phyloP scores from a whole-genome alignment of 2,329 filamentous ascomycete genomes.

The Colletotrichum brevisporum region DNA sequence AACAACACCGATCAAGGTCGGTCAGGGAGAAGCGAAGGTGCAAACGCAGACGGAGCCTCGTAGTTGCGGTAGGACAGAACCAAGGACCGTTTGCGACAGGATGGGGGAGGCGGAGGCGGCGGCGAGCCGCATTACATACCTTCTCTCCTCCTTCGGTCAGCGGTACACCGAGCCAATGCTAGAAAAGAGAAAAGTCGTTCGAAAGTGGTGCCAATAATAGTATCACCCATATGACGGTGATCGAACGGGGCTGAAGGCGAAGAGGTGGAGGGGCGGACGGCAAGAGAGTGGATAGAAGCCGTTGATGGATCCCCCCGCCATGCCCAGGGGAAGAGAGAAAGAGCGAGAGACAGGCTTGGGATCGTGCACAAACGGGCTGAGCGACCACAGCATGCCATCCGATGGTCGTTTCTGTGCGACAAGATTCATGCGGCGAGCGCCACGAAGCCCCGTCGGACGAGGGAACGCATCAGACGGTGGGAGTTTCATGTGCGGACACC shows the following conservation, averaged over 20 bases:
- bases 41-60: slow-evolving; percentile 20
- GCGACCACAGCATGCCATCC: slow-evolving; percentile 25
- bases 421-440: slow-evolving; percentile 37
- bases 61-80: slow-evolving; percentile 12
- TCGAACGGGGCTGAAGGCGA: background rate
- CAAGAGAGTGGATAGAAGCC: background rate
- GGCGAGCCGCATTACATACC: slow-evolving; percentile 37
- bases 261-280: background rate
- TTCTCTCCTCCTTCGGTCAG: background rate
- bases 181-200: background rate
- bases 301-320: background rate
- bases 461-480: slow-evolving; percentile 38
- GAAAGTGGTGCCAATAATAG: slow-evolving; percentile 28
- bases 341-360: no score
- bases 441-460: slow-evolving; percentile 34
- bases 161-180: background rate
- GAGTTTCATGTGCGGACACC: slow-evolving; percentile 35
- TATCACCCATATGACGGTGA: slow-evolving; percentile 4
- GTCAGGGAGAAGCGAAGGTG: slow-evolving; percentile 21
- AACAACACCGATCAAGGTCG: background rate
- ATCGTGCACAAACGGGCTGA: slow-evolving; percentile 17
- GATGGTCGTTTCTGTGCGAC: slow-evolving; percentile 37
- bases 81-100: background rate
- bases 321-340: no score
- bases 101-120: background rate